Evolutionary conservation across 1,284 basidiomycete species (phyloP).

Genomic region (Rhodotorula sp.): DNA sequence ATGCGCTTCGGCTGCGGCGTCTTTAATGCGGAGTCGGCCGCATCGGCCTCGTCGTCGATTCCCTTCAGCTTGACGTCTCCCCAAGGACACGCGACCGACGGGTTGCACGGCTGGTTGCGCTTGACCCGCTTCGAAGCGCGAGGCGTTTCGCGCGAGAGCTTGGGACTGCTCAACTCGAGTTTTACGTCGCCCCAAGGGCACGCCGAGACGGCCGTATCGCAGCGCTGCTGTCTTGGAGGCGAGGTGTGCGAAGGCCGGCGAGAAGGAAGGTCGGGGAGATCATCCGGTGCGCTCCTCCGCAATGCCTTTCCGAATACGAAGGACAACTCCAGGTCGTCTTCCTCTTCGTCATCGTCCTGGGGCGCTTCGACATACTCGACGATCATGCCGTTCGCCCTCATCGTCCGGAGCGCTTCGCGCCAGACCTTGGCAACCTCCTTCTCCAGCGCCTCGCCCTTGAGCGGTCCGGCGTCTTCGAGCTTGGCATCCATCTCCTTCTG

Average conservation of each 20-base stretch:
- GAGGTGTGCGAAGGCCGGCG: not conserved
- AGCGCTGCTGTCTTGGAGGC: not conserved
- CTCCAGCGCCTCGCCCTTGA: conserved; percentile 6
- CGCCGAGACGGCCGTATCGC: not conserved
- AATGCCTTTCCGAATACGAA: not conserved
- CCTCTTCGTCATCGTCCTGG: not conserved
- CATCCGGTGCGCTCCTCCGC: not conserved
- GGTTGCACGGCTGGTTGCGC: not conserved
- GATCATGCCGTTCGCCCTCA: conserved; percentile 14
- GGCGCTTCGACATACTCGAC: conserved; percentile 4
- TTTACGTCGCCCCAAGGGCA: conserved; percentile 13
- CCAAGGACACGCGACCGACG: not conserved
- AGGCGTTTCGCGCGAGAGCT: not conserved
- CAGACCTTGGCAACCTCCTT: conserved; percentile 11
- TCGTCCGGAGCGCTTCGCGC: conserved; percentile 11
- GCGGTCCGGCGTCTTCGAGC: not conserved
- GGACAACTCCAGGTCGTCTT: not conserved
- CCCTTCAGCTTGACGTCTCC: conserved; percentile 6
- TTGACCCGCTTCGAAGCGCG: not conserved
- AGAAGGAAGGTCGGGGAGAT: conserved; percentile 2
- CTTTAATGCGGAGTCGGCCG: not conserved
- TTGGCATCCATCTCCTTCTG: not conserved
- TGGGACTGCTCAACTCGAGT: not conserved
- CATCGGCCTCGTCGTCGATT: not conserved
- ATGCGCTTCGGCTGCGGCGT: not conserved